Evolutionary conservation across 805 yeast genomes (phyloP).

Genomic region (Saccharomycopsis guyanensis): DNA sequence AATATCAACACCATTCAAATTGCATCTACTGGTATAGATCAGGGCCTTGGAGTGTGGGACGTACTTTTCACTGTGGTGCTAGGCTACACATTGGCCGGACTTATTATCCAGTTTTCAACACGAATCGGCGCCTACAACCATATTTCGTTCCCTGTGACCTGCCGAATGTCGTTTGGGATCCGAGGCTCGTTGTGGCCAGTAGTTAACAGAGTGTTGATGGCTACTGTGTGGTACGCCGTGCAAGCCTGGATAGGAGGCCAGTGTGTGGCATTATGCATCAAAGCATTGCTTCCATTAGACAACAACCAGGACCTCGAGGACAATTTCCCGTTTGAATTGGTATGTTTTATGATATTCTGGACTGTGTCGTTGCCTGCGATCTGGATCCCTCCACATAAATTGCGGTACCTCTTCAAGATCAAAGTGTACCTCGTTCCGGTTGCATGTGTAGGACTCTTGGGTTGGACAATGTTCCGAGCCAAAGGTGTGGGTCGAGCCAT

Average conservation of each 20-base stretch:
- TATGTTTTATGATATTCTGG: slow-evolving; percentile 78
- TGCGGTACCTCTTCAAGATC: slow-evolving; percentile 75
- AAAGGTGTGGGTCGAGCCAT: slow-evolving; percentile 41
- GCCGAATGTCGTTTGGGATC: slow-evolving; percentile 76
- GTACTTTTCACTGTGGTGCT: slow-evolving; percentile 68
- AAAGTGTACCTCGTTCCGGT: slow-evolving; percentile 73
- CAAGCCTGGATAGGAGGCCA: slow-evolving; percentile 82
- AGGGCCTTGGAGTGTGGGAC: slow-evolving; percentile 70
- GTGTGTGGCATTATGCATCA: slow-evolving; percentile 68
- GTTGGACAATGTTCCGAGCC: slow-evolving; percentile 78
- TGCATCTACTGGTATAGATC: slow-evolving; percentile 73
- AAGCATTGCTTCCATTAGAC: slow-evolving; percentile 57
- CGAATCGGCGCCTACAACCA: slow-evolving; percentile 77
- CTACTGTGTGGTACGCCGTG: slow-evolving; percentile 80
- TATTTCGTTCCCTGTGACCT: slow-evolving; percentile 73
- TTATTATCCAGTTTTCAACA: slow-evolving; percentile 60
- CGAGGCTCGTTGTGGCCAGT: slow-evolving; percentile 86
- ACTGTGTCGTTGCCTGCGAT: slow-evolving; percentile 67
- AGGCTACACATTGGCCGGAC: slow-evolving; percentile 67
- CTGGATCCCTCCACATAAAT: slow-evolving; percentile 71
- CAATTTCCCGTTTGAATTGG: slow-evolving; percentile 62
- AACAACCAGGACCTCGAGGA: slow-evolving; percentile 50
- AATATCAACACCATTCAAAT: slow-evolving; percentile 88
- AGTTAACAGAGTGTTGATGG: slow-evolving; percentile 79
- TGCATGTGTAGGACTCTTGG: slow-evolving; percentile 72